Conservation (phyloP, 2,329 filamentous ascomycete species). For the Paramyrothecium roridum region DNA sequence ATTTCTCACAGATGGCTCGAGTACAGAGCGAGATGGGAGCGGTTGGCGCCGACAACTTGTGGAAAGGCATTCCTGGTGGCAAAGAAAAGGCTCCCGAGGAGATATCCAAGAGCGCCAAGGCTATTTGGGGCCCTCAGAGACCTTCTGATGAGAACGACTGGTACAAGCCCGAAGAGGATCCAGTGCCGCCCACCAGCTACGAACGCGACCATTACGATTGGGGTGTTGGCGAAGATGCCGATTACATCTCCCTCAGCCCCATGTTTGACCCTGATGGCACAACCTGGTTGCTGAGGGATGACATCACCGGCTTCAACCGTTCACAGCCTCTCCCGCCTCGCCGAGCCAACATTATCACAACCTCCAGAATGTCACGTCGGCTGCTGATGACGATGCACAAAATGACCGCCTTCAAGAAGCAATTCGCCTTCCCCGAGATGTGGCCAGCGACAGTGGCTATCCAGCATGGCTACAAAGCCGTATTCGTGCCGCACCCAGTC, state of each 20-base stretch:
- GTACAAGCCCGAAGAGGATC: conserved; percentile 71
- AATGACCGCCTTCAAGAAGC: conserved; percentile 79
- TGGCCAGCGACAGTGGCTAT: conserved; percentile 86
- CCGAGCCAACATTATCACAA: conserved; percentile 84
- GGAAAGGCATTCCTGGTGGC: conserved; percentile 48
- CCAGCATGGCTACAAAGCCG: conserved; percentile 89
- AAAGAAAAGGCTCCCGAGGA: conserved; percentile 34
- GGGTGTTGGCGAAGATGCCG: conserved; percentile 88
- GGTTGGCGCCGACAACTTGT: conserved; percentile 63
- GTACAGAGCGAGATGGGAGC: conserved; percentile 72
- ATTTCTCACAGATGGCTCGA: conserved; percentile 71
- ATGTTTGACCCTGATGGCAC: conserved; percentile 88
- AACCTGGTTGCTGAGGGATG: conserved; percentile 76
- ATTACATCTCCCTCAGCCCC: conserved; percentile 87
- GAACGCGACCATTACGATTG: conserved; percentile 80
- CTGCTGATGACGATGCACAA: conserved; percentile 86
- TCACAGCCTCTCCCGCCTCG: conserved; percentile 61
- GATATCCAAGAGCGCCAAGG: conserved; percentile 46
- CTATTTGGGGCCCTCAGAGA: conserved; percentile 81
- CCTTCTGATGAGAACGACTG: conserved; percentile 66
- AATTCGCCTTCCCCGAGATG: conserved; percentile 95
- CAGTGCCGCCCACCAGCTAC: conserved; percentile 64
- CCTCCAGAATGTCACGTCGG: conserved; percentile 75
- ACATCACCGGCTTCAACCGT: conserved; percentile 80
- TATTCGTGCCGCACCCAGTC: conserved; percentile 85